phyloP scores from a whole-genome alignment of 73 alveolate genomes.

The Halteria grandinella region DNA sequence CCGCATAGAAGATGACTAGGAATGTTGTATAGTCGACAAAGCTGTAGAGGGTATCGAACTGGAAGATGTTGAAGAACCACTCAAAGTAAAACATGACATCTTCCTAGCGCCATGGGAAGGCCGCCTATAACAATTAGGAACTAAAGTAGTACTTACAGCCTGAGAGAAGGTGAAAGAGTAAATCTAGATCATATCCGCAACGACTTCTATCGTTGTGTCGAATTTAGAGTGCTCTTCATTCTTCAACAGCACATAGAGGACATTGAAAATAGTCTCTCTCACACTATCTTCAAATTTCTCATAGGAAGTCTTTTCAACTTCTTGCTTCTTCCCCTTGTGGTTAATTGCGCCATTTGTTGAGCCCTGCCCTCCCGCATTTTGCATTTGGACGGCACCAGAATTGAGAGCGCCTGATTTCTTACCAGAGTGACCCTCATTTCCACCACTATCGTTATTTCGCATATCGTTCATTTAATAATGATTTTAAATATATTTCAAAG shows the following conservation, averaged over 20 bases:
- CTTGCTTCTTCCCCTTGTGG: neutral
- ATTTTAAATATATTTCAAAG: neutral
- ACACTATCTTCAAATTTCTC: conserved; percentile 60
- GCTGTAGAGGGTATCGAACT: conserved; percentile 48
- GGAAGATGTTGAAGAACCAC: conserved; percentile 47
- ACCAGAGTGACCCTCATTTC: neutral
- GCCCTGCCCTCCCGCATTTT: too few species aligned
- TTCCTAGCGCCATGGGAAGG: conserved; percentile 57
- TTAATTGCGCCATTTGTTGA: neutral
- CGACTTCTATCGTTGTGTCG: too few species aligned
- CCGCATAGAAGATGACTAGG: conserved; percentile 43
- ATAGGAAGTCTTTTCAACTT: conserved; percentile 33
- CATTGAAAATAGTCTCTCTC: conserved; percentile 51
- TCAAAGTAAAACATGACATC: conserved; percentile 6
- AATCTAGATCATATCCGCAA: conserved; percentile 40
- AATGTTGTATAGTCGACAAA: conserved; percentile 45
- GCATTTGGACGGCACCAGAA: too few species aligned
- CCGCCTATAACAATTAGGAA: neutral
- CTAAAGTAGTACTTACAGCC: conserved; percentile 15
- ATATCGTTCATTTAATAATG: neutral
- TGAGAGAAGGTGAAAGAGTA: conserved; percentile 42
- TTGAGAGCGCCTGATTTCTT: neutral
- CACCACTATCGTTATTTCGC: neutral
- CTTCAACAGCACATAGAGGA: conserved; percentile 52
- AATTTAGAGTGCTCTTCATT: too few species aligned